Conservation (phyloP, 192 early-diverging fungal genomes). For the Geranomyces variabilis region DNA sequence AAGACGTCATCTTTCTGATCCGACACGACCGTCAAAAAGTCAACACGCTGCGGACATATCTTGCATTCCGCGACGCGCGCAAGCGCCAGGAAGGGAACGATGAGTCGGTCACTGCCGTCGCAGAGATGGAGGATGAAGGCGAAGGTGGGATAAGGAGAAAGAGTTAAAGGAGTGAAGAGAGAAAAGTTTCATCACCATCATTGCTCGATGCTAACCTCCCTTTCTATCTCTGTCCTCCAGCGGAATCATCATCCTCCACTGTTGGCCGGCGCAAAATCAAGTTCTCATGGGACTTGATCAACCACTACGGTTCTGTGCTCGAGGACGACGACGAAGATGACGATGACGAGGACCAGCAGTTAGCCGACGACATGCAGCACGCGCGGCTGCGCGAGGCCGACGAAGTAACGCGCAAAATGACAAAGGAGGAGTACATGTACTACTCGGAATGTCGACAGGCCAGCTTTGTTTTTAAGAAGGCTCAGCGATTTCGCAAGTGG, state of each 20-base stretch:
- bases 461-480: conserved; percentile 93
- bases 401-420: conserved; percentile 90
- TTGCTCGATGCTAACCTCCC: too few relatives aligned
- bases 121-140: conserved; percentile 28
- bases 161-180: too few relatives aligned
- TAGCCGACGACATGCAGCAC: conserved; percentile 89
- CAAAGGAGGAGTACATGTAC: conserved; percentile 98
- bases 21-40: conserved; percentile 94
- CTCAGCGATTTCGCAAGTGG: conserved; percentile 94
- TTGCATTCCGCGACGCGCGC: conserved; percentile 97
- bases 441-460: conserved; percentile 99
- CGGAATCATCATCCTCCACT: not conserved
- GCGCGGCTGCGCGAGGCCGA: conserved; percentile 85
- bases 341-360: conserved; percentile 82
- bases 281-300: conserved; percentile 92
- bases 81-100: conserved; percentile 67
- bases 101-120: conserved; percentile 27
- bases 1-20: conserved; percentile 96
- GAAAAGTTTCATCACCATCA: too few relatives aligned
- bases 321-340: conserved; percentile 73
- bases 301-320: conserved; percentile 75
- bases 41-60: conserved; percentile 84
- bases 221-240: not conserved
- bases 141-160: not conserved
- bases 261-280: conserved; percentile 68